Percentiles rank a stretch among this genome's conserved stretches.
These are phyloP conservation scores for Elongisporangium undulatum DNA, from an alignment of 352 stramenopile species.

Conservation along the genomic window DNA sequence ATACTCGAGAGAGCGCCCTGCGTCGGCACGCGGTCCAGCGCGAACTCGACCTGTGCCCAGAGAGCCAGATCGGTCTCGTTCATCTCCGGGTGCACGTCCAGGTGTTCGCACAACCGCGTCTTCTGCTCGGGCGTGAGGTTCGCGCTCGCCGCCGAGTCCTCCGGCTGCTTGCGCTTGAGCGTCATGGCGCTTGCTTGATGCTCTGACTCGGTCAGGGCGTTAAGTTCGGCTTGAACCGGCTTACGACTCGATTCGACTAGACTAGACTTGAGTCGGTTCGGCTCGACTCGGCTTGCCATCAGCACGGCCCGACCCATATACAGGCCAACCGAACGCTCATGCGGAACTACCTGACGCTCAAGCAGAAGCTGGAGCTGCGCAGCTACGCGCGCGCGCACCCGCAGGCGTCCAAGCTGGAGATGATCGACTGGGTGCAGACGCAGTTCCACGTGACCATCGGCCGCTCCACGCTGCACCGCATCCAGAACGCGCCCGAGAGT, in stretches of 20 bases:
- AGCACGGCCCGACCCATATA: background rate
- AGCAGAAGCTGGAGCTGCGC: constrained; percentile 37
- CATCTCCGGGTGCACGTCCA: constrained; percentile 43
- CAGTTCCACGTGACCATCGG: constrained; percentile 26
- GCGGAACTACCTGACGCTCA: constrained; percentile 22
- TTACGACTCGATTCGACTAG: background rate
- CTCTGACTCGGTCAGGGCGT: background rate
- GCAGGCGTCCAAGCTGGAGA: constrained; percentile 20
- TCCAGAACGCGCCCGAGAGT: constrained; percentile 20
- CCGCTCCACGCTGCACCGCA: constrained; percentile 45
- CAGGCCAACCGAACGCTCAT: background rate
- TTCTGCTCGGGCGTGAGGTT: constrained; percentile 68
- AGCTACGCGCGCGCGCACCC: constrained; percentile 25
- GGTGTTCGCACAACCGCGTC: constrained; percentile 47
- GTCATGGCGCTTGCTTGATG: too few species aligned
- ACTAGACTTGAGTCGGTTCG: too few species aligned
- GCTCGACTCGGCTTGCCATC: background rate
- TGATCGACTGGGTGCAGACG: constrained; percentile 28
- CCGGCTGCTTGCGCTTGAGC: background rate
- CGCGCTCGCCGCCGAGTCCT: background rate
- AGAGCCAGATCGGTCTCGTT: constrained; percentile 44
- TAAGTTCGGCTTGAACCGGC: background rate
- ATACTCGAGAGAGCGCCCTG: constrained; percentile 67
- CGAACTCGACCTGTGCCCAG: constrained; percentile 52
- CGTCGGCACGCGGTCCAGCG: constrained; percentile 38